phyloP scores from a whole-genome alignment of 129 eudicot genomes.

The Chrysanthemum makinoi region DNA sequence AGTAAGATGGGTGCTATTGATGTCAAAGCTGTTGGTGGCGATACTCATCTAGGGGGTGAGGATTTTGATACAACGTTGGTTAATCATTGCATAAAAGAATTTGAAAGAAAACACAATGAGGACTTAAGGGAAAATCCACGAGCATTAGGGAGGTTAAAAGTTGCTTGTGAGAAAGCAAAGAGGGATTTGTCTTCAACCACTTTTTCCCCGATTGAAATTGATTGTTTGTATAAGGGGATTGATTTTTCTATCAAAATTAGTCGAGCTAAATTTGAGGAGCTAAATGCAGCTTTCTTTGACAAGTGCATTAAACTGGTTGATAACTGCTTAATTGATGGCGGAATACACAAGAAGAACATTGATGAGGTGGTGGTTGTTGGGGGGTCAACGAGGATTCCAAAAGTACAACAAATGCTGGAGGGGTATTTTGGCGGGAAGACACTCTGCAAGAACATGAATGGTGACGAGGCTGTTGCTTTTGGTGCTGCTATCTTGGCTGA shows the following conservation, averaged over 20 bases:
- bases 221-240: background rate
- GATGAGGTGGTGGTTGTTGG: background rate
- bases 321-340: background rate
- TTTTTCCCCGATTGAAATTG: background rate
- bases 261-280: background rate
- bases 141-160: background rate
- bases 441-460: background rate
- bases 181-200: background rate
- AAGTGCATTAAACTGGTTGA: background rate
- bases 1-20: background rate
- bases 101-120: background rate
- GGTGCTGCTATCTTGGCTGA: conserved; percentile 2
- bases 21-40: background rate
- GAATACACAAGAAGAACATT: background rate
- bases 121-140: background rate
- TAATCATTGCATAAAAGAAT: background rate
- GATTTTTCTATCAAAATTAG: background rate
- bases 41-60: background rate
- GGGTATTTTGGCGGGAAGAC: background rate
- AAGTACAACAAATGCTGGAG: background rate
- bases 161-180: background rate
- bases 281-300: background rate
- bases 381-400: background rate
- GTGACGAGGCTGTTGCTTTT: conserved; percentile 12
- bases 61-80: background rate